Base-by-base conservation (phyloP, 768 basidiomycete species). In the Hericium coralloides region DNA sequence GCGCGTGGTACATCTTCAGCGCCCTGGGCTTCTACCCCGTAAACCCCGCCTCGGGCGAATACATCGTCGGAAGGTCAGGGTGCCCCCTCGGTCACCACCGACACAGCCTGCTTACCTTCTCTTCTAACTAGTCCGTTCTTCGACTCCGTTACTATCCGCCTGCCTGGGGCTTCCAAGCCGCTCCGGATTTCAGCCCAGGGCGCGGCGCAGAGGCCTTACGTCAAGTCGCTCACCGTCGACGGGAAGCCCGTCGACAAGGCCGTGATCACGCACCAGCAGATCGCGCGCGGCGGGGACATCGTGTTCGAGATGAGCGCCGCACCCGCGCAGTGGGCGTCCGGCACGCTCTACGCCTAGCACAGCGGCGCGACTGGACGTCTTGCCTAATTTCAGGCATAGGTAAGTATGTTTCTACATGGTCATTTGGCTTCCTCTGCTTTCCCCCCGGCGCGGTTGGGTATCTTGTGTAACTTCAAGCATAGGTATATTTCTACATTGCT, bases 21-120 rank as follows among this genome's bases (percentile, higher is more conserved):
- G 82, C 88, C 0, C 76, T 93, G 69, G 89, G 90, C 1, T 88
- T 92, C 68, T 92, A 92, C 63, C 88, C 87, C 39, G 88, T 92
- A 39, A 85, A 92, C 65, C 89, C 90, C 0, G 85, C 85, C 0
- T 87, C 85, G 0, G 83, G 80, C 2, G 80, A 82, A 64, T 92
- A 91, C 58, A 74, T 90, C 55, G 74, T 93, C 49, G 90, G 89
- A 59, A 82, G 83, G 86, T 85, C 65, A 45, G 78, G 74, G 23
- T 37, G 2, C 36, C 25, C 36, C 9, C 12, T 14, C 41, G 6
- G n/a, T n/a, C 37, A 4, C 38, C 14, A 38, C 26, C 8, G 14
- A 25, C 17, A 23, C 12, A 22, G 3, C 10, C 2, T 17, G 12
- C 47, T 31, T 31, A 31, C 5, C 31, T 31, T 38, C 12, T 47